phyloP scores from a whole-genome alignment of 306 rosid genomes.

The Trifolium repens region DNA sequence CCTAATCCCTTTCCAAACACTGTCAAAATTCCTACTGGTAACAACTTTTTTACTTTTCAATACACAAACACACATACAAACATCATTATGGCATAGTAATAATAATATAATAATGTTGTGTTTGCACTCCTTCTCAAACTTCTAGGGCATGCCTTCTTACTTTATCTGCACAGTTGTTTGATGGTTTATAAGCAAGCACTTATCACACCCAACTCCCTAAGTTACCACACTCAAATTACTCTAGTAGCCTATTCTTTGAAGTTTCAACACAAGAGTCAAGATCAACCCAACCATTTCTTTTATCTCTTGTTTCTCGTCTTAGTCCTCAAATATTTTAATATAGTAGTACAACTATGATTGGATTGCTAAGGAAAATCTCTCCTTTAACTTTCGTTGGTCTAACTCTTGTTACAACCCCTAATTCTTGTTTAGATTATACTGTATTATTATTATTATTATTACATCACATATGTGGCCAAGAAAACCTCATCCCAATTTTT shows the following conservation, averaged over 20 bases:
- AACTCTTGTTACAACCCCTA: background rate
- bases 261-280: background rate
- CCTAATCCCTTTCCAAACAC: constrained; percentile 72
- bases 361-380: background rate
- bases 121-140: constrained; percentile 59
- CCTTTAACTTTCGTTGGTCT: background rate
- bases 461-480: no score
- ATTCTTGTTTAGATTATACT: background rate
- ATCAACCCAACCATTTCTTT: background rate
- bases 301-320: background rate
- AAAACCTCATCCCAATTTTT: no score
- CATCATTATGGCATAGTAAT: constrained; percentile 40
- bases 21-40: constrained; percentile 59
- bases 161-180: constrained; percentile 44
- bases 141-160: constrained; percentile 73
- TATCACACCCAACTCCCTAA: background rate
- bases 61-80: constrained; percentile 34
- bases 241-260: constrained; percentile 5
- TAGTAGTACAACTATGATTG: background rate
- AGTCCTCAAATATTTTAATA: background rate
- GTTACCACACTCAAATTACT: background rate
- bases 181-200: constrained; percentile 45
- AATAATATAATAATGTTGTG: background rate
- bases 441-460: background rate
- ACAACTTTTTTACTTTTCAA: constrained; percentile 48